Base-by-base conservation (phyloP, 2,329 filamentous ascomycete species). In the Aureobasidium pullulans region DNA sequence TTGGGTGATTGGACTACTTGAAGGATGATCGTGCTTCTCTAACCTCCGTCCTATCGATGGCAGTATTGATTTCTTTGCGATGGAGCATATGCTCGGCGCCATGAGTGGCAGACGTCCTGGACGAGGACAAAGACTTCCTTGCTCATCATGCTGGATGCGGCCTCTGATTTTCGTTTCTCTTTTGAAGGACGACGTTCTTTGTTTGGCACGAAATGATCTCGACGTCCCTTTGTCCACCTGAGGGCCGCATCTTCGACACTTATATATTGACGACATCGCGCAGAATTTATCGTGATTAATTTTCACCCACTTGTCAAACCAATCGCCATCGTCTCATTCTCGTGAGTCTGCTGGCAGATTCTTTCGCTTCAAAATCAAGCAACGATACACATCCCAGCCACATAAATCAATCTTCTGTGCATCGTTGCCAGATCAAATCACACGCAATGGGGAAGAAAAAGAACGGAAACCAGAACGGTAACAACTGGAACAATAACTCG, bases 311-410 rank as follows among this genome's bases (percentile, higher is more conserved):
- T 31, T 52, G 36, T 40, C 19, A 19, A 31, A 52, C n/a, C 40
- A 16, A 2, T 19, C 37, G 43, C 34, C 31, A n/a, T 7, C 19
- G 28, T 43, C 39, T 44, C n/a, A 16, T 23, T 31, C n/a, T 43
- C 16, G 19, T 32, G 49, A 34, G 50, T 54, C 50, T 54, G 50
- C 50, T 54, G 39, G 50, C 50, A 57, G 31, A 57, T 37, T 23
- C 32, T n/a, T 47, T 49, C 4, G 31, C 29, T 47, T 40, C 16
- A n/a, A n/a, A 32, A 46, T 4, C 31, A 23, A 37, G 13, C 34
- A 28, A 49, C 15, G 31, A 49, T 5, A 49, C 3, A 36, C 31
- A 34, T 15, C 43, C 19, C 11, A 9, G 19, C 8, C 7, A 32
- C 15, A 16, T 6, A 11, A 16, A 10, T 8, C 23, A 23, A 23